Conservation (phyloP, 75 land plant genomes). For the Sequoiadendron giganteum region DNA sequence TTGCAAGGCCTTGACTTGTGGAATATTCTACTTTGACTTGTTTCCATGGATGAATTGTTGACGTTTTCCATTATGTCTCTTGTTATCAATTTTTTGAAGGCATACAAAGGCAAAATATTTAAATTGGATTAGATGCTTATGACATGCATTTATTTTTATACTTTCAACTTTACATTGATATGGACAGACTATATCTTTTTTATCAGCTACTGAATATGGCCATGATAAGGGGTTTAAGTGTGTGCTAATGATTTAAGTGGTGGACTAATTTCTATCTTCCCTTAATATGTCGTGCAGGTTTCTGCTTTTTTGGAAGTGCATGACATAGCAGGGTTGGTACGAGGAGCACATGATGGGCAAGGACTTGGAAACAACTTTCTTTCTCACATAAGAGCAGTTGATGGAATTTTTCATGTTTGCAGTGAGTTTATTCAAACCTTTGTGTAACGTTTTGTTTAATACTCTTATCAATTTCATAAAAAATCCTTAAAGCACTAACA, state of each 20-base stretch:
- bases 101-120: neutral
- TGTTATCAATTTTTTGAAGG: neutral
- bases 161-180: neutral
- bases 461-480: neutral
- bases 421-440: slow-evolving; percentile 45
- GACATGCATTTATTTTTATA: neutral
- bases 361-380: slow-evolving; percentile 96
- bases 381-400: slow-evolving; percentile 98
- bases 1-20: neutral
- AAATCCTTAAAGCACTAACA: neutral
- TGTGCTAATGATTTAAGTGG: neutral
- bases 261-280: neutral
- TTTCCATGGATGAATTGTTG: neutral
- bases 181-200: neutral
- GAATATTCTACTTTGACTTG: neutral
- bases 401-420: slow-evolving; percentile 98
- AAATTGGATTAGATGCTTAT: neutral
- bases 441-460: neutral
- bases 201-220: neutral
- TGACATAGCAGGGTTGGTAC: slow-evolving; percentile 98
- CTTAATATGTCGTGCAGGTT: slow-evolving; percentile 48
- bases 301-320: slow-evolving; percentile 96
- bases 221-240: neutral
- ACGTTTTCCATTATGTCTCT: neutral
- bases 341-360: slow-evolving; percentile 96